Evolutionary conservation across 1,284 basidiomycete species (phyloP).

Genomic region (Fomitopsis betulina): DNA sequence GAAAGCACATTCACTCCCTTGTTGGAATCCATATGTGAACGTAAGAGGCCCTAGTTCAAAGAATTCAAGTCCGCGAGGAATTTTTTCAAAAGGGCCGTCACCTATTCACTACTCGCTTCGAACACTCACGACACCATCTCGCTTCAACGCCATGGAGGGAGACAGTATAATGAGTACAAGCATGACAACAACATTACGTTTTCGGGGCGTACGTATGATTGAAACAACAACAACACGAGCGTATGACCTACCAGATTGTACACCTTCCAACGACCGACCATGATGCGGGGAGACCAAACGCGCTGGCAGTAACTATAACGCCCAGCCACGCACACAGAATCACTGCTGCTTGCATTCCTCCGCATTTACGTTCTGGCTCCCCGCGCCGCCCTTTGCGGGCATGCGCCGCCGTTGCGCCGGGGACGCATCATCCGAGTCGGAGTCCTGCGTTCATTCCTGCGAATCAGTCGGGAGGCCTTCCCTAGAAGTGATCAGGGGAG

Average conservation of each 20-base stretch:
- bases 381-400: slow-evolving; percentile 43
- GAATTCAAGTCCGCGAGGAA: too few relatives aligned
- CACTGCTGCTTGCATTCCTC: slow-evolving; percentile 88
- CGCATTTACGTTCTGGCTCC: slow-evolving; percentile 52
- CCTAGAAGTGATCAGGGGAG: slow-evolving; percentile 10
- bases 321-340: slow-evolving; percentile 4
- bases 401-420: slow-evolving; percentile 48
- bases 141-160: too few relatives aligned
- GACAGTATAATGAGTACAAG: slow-evolving; percentile 9
- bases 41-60: too few relatives aligned
- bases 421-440: slow-evolving; percentile 53
- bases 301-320: background rate
- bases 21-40: too few relatives aligned
- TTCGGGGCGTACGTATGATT: slow-evolving; percentile 1
- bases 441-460: slow-evolving; percentile 39
- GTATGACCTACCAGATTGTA: slow-evolving; percentile 1
- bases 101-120: too few relatives aligned
- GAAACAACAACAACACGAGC: background rate
- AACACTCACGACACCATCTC: too few relatives aligned
- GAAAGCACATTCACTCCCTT: too few relatives aligned
- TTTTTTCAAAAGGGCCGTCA: slow-evolving; percentile 4
- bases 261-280: background rate
- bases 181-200: slow-evolving; percentile 11
- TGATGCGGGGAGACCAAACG: background rate
- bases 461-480: slow-evolving; percentile 7